Base-by-base conservation (phyloP, 2,329 filamentous ascomycete genomes). In the Neofusicoccum ribis region DNA sequence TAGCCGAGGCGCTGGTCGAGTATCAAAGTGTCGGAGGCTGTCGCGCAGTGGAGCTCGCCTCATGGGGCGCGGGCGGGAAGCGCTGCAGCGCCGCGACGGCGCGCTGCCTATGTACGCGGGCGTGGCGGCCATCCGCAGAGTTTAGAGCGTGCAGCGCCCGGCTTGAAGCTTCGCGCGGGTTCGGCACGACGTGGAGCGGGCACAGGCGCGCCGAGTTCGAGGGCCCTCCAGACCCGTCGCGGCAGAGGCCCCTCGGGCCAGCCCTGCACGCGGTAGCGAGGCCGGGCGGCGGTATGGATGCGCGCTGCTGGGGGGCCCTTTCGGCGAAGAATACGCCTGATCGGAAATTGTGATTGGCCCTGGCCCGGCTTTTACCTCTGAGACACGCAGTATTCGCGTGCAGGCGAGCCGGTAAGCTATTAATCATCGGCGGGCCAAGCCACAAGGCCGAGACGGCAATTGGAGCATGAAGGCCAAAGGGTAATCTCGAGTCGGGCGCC, bases 401-500 rank as follows among this genome's bases (percentile, higher is more conserved):
- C 46, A 41, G 9, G 43, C 44, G 46, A 50, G 59, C 46, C 44
- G 46, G 44, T 62, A 51, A 62, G 63, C 52, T 54, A 56, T 64
- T 64, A 64, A 58, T 64, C 51, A 64, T 64, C 63, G 51, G 54
- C 44, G 31, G 23, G 62, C 62, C 62, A 64, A 64, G 62, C 62
- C 54, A 43, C 54, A 44, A 31, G 54, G 56, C 56, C 41, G 27
- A 15, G 50, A 7, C 47, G 31, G 36, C 36, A 20, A 58, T 43
- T 63, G 46, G 56, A 49, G 56, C 63, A 64, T 64, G 63, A 62
- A 49, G 37, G 43, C 34, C 54, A 36, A 47, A 31, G 37, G 43
- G 43, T 50, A 65, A 52, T 65, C 54, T 65, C 63, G 63, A 61
- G 54, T 62, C 60, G 63, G 63, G 63, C 63, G 63, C 51, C 63